Base-by-base conservation (phyloP, 768 basidiomycete genomes). In the Mycena olivaceomarginata region DNA sequence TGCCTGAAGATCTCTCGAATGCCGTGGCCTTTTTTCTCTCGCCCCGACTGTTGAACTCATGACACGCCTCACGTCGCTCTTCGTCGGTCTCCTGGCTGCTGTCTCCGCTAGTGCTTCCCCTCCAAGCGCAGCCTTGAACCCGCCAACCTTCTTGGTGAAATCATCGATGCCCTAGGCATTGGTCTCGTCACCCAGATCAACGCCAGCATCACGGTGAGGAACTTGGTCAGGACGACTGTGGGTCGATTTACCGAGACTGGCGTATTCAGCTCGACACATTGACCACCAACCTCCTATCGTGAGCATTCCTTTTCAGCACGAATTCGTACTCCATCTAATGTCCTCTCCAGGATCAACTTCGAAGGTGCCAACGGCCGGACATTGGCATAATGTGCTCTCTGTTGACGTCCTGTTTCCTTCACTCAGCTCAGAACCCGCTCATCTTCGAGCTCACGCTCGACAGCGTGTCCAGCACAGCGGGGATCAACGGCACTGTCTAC, bases 401-500 rank as follows among this genome's bases (percentile, higher is more conserved):
- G 8, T 22, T 46, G 16, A 73, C 12, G 16, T 40, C 18, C 20
- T 15, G 1, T 56, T 22, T 66, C 31, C 31, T 31, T 31, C 31
- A 31, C 31, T 31, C 31, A 89, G 88, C 86, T 59, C 81, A 86
- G 67, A 90, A 89, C 82, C 87, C 88, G 3, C 87, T 89, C 67
- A 82, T 87, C 25, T 80, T 90, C 57, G 89, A 90, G 66, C 84
- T 91, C 59, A 89, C 87, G 40, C 85, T 91, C 77, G 87, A 89
- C 77, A 81, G 83, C 69, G 85, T 90, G 25, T 83, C 82, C 67
- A 84, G 86, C 71, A 82, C 88, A 66, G 89, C 89, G 5, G 89
- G 90, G 0, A 83, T 94, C 65, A 88, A 92, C 72, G 90, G 88
- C 16, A 88, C 89, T 48, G 87, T 85, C 45, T 94, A 88, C 79